Base-by-base conservation (phyloP, 805 yeast species). In the Kuraishia piskuri region DNA sequence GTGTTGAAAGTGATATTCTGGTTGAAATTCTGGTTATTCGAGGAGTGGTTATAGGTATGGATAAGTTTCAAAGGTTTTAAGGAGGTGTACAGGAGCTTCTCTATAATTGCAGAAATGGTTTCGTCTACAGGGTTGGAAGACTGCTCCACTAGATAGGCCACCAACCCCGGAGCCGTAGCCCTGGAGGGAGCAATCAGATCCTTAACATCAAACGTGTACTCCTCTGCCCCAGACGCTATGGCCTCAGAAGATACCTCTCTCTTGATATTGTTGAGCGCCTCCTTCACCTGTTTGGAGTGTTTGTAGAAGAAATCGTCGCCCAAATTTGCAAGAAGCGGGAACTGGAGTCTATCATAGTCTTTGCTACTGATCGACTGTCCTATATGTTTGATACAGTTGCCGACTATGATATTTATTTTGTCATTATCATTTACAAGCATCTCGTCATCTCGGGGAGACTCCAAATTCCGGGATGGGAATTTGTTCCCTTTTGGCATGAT, bases 231-330 rank as follows among this genome's bases (percentile, higher is more conserved):
- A 6, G 3, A 7, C n/a, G n/a, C n/a, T n/a, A n/a, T n/a, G n/a
- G n/a, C n/a, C 22, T 64, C 63, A 10, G 55, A 46, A 60, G 69
- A 7, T 22, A 46, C 49, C 9, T 46, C 22, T 9, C 20, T 6
- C 22, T 24, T 31, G 20, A 48, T 26, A 5, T 6, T 19, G n/a
- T 23, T 14, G 8, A 48, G 22, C 22, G 40, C 23, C 40, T 23
- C 40, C 50, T n/a, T 9, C 37, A 48, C 50, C 50, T 25, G n/a
- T n/a, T n/a, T 12, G 58, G 79, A 78, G 64, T 79, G 76, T 54
- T 77, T 76, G 59, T 72, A 74, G 63, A 76, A 77, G 57, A 79
- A 69, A 63, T 79, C 84, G 59, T 79, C 73, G 20, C 82, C 82
- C 14, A 73, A 66, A n/a, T 78, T 70, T 12, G 69, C 61, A 81